Evolutionary conservation across 176 grass and related monocot species (phyloP), one percentile per base, ranked within the genome.

Genomic region (Avena atlantica): DNA sequence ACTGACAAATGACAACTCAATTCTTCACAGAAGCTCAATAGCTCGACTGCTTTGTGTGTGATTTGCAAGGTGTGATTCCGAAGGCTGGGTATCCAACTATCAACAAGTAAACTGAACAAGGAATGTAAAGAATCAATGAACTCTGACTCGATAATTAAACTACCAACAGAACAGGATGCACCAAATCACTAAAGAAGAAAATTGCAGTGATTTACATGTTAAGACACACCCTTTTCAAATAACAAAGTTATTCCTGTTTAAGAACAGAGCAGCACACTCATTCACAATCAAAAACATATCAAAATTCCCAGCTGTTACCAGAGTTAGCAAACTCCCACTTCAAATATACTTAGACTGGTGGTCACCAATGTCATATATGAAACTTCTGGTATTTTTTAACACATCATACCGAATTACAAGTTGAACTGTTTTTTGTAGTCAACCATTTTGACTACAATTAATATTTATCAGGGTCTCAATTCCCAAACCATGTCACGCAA

Each of bases 1-100:
- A 85, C 57, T 66, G 61, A 79, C 14, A 70, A 72, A 48, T 82
- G 5, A 13, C 29, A 49, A 67, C 19, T 12, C 3, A 71, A 52
- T 45, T 51, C 13, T 8, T 36, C 5, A 47, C 21, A 61, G 2
- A 1, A 60, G 47, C 14, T 15, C 25, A 42, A 42, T 52, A 78
- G 16, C 34, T 42, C 15, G 8, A 24, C 8, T 20, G 24, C 16
- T 42, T 17, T 29, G 12, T 65, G 24, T 14, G 48, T 47, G 34
- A 56, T 27, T 58, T 74, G 8, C 34, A 42, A 42, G 40, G 40
- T 4, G 45, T 48, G 45, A 48, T 48, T 48, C 9, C 1, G 1
- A 48, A 20, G 1, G 6, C 12, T 56, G 31, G 17, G 36, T 9
- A 74, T 25, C 42, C 44, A 74, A 74, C 47, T 27, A 19, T 20